Evolutionary conservation across 768 basidiomycete species (phyloP), one percentile per base, ranked within the genome.

Genomic region (Mycena metata): DNA sequence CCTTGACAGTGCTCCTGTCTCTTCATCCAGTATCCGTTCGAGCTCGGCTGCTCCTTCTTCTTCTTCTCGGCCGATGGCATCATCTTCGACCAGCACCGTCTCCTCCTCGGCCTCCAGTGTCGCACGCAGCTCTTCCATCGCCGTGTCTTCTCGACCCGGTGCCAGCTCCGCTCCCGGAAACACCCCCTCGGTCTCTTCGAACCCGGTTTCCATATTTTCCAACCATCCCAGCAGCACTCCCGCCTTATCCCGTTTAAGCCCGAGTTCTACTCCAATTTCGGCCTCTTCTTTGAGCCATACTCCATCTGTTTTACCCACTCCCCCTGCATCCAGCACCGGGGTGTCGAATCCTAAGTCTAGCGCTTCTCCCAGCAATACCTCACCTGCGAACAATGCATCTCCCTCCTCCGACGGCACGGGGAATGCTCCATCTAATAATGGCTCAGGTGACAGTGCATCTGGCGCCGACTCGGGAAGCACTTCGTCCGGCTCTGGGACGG

Each of bases 111-210:
- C 13, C 46, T 47, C 46, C n/a, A 23, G n/a, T n/a, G 46, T 47
- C n/a, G 46, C 46, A 21, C n/a, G n/a, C 46, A 47, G 46, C 46
- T 47, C 46, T 47, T 47, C 46, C 46, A 47, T 47, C n/a, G 46
- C n/a, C 46, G 46, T 47, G n/a, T 47, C 46, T 47, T 47, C 46
- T 47, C 46, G 46, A 47, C 46, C 46, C 16, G 16, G 46, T 47
- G 46, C n/a, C 46, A 47, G 46, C 46, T 47, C 46, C 46, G 46
- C 46, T 47, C 46, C 46, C 46, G 46, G n/a, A 23, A 47, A 8
- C 17, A 47, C 24, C n/a, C 46, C 13, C 46, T 47, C 46, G n/a
- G 46, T 8, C 46, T 47, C n/a, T 47, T 47, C 46, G 46, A 47
- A 47, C 46, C 46, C 46, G n/a, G n/a, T 47, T 47, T 47, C 46